Evolutionary conservation across 345 rosid species (phyloP).

Genomic region (Heritiera littoralis): DNA sequence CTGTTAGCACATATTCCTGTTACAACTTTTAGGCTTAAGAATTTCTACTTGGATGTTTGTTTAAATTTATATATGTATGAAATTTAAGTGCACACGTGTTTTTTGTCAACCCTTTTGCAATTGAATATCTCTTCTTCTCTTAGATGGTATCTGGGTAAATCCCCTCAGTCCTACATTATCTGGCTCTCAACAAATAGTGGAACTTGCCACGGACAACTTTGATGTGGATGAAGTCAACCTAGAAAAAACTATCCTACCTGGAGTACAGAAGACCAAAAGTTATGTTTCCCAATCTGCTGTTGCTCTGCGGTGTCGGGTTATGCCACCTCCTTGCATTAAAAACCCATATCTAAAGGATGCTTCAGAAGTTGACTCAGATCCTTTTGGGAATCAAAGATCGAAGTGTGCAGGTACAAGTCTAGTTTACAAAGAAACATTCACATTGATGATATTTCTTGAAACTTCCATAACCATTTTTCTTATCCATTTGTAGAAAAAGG

Average conservation of each 20-base stretch:
- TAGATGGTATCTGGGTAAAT: slow-evolving; percentile 43
- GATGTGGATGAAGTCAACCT: slow-evolving; percentile 43
- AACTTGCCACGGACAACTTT: slow-evolving; percentile 44
- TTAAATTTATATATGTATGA: neutral
- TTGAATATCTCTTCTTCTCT: slow-evolving; percentile 18
- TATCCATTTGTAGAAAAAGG: neutral
- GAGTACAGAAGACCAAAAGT: slow-evolving; percentile 43
- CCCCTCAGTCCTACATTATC: slow-evolving; percentile 49
- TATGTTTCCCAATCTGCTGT: slow-evolving; percentile 86
- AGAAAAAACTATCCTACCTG: slow-evolving; percentile 37
- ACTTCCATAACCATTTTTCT: neutral
- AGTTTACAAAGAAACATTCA: neutral
- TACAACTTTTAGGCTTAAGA: neutral
- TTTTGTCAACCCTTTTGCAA: slow-evolving; percentile 1
- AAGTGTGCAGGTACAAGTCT: slow-evolving; percentile 74
- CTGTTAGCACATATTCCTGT: neutral
- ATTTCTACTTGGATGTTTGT: neutral
- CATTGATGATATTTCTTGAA: neutral
- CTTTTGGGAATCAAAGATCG: slow-evolving; percentile 76
- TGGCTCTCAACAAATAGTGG: slow-evolving; percentile 44
- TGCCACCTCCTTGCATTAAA: slow-evolving; percentile 94
- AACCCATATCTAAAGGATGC: slow-evolving; percentile 74
- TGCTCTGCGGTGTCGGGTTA: slow-evolving; percentile 78
- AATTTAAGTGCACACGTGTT: neutral
- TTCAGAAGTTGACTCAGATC: slow-evolving; percentile 58